phyloP scores from a whole-genome alignment of 495 filamentous ascomycete genomes.

The Aspergillus diversus region DNA sequence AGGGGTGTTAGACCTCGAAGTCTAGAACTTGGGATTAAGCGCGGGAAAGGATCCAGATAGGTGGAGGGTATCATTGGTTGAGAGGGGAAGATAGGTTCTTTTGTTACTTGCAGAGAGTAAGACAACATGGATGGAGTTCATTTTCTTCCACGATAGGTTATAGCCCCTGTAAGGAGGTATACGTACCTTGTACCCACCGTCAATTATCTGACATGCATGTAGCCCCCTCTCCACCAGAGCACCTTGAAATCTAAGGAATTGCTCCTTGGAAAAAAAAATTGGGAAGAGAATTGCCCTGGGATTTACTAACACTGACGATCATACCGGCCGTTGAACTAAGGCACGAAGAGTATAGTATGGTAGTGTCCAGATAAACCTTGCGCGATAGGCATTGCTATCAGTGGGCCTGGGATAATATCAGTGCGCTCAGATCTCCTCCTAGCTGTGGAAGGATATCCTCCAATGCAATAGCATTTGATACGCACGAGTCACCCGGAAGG shows the following conservation, averaged over 20 bases:
- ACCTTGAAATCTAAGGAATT: no score
- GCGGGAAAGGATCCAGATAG: no score
- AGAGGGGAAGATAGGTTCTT: no score
- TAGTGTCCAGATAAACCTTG: background rate
- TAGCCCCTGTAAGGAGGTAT: background rate
- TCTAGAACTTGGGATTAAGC: no score
- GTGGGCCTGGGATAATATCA: background rate
- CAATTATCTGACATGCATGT: constrained; percentile 15
- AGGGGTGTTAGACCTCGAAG: no score
- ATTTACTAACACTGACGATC: background rate
- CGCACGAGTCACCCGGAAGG: constrained; percentile 4
- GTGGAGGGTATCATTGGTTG: no score
- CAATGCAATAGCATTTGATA: constrained; percentile 11
- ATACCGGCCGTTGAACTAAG: background rate
- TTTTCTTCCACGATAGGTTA: background rate
- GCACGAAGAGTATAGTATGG: background rate
- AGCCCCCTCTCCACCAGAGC: background rate
- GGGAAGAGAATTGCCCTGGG: background rate
- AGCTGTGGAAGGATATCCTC: constrained; percentile 10
- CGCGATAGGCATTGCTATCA: background rate
- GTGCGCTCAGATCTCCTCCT: constrained; percentile 9
- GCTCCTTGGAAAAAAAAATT: background rate
- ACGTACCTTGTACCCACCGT: constrained; percentile 2
- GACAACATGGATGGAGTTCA: no score
- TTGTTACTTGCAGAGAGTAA: no score